Percentiles rank a stretch among this genome's conserved stretches.
These are phyloP conservation scores for Albophoma yamanashiensis DNA, from an alignment of 2,329 filamentous ascomycete genomes.

Conservation along the genomic window DNA sequence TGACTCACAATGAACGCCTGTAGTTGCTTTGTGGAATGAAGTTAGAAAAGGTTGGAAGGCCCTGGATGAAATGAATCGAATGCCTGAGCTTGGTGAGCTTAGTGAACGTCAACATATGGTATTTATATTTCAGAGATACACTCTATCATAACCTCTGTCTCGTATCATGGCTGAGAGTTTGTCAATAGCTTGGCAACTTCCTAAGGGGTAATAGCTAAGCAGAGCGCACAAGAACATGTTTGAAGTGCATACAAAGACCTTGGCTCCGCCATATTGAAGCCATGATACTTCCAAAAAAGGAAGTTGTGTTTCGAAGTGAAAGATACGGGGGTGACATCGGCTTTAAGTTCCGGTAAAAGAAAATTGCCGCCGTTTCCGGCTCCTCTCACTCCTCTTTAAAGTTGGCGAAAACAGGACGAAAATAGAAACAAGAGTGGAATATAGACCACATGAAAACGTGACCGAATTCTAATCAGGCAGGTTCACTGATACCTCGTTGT, in stretches of 20 bases:
- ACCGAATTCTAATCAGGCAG: not conserved
- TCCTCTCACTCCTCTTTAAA: not conserved
- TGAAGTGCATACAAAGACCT: not conserved
- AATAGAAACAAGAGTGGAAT: not conserved
- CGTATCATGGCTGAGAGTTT: no score
- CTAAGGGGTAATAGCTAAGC: not conserved
- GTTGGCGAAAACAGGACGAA: not conserved
- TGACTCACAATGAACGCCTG: not conserved
- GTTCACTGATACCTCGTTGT: not conserved
- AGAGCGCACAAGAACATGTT: not conserved
- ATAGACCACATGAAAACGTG: not conserved
- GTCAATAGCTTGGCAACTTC: not conserved
- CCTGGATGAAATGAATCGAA: not conserved
- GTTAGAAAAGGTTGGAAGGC: no score
- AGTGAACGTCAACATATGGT: not conserved
- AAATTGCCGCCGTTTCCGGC: not conserved
- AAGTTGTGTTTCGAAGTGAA: not conserved
- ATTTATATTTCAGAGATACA: not conserved
- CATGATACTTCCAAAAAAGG: not conserved
- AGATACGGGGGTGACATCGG: not conserved
- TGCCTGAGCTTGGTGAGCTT: no score
- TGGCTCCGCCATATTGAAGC: not conserved
- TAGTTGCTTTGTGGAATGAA: not conserved
- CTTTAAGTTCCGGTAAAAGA: not conserved
- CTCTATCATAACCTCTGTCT: no score